These are phyloP conservation scores for Alternaria rosae DNA, from an alignment of 2,329 filamentous ascomycete genomes.

Conservation along the genomic window DNA sequence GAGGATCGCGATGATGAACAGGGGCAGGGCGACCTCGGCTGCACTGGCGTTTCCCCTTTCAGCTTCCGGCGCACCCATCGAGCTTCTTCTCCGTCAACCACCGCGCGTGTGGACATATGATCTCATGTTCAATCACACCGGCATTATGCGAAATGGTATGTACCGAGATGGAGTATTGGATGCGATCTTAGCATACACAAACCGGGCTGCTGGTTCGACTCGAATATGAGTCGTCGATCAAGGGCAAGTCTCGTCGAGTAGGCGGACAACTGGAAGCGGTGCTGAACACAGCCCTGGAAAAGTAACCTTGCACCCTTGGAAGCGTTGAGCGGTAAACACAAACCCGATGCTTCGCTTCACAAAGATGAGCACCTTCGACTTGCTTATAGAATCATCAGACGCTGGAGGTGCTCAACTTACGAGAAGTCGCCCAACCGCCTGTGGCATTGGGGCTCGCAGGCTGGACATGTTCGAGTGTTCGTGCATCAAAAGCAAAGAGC, in stretches of 20 bases:
- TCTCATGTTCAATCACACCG: conserved; percentile 2
- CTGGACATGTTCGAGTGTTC: not conserved
- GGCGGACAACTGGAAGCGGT: not conserved
- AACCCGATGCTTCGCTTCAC: not conserved
- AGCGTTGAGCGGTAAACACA: not conserved
- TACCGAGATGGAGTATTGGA: conserved; percentile 8
- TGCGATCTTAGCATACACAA: conserved; percentile 8
- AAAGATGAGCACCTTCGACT: not conserved
- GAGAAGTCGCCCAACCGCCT: not conserved
- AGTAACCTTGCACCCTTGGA: not conserved
- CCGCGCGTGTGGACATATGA: not conserved
- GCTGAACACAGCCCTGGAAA: not conserved
- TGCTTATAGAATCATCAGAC: not conserved
- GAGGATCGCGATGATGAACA: not conserved
- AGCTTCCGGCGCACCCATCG: conserved; percentile 4
- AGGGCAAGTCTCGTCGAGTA: not conserved
- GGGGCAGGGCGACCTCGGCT: conserved; percentile 10
- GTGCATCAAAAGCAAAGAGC: not conserved
- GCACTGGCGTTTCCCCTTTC: conserved; percentile 21
- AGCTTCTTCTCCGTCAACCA: conserved; percentile 8
- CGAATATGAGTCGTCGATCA: conserved; percentile 44
- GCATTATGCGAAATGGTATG: conserved; percentile 6
- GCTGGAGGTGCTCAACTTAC: not conserved
- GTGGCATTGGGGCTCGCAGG: not conserved
- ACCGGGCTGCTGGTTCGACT: conserved; percentile 1